Base-by-base conservation (phyloP, 768 basidiomycete genomes). In the Hebeloma cylindrosporum region DNA sequence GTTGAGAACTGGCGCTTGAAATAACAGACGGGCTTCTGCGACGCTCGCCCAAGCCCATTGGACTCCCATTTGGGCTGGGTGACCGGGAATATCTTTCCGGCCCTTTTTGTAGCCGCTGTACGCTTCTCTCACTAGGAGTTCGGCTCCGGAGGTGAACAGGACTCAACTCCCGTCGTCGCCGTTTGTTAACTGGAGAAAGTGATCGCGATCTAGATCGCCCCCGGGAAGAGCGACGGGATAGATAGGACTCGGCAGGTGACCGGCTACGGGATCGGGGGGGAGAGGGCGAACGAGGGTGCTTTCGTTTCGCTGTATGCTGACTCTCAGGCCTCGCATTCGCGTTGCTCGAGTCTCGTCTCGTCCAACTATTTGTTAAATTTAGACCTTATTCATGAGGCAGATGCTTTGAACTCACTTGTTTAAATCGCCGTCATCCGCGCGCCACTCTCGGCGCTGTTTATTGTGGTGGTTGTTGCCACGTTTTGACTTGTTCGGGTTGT, bases 171-270 rank as follows among this genome's bases (percentile, higher is more conserved):
- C 73, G 71, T 34, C 78, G 75, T 33, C 69, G 72, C 18, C 74
- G 77, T 58, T 82, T 82, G 14, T 70, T 68, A 33, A 70, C 73
- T 11, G 84, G 83, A 17, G 85, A 82, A 45, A 65, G 58, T 26
- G 79, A 82, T 29, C 71, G 73, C 13, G 87, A 84, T 32, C 71
- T 76, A 21, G 85, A 86, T 26, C 79, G 83, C 46, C 77, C 81
- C 33, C 77, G 73, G 34, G 82, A 83, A 17, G 85, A 85, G 29
- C 68, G 77, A 36, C 68, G 77, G 16, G 85, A 85, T 41, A 76
- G 78, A 49, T 73, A 74, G n/a, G 87, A 87, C 30, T 77, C 80
- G 8, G 80, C 67, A 9, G 80, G 82, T 7, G 83, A 82, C 31
- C 72, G 78, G 18, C 81, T 81, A 7, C 73, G 77, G 16, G 83